These are phyloP conservation scores for Ustilago vetiveriae DNA, from an alignment of 1,284 basidiomycete genomes.

Conservation along the genomic window DNA sequence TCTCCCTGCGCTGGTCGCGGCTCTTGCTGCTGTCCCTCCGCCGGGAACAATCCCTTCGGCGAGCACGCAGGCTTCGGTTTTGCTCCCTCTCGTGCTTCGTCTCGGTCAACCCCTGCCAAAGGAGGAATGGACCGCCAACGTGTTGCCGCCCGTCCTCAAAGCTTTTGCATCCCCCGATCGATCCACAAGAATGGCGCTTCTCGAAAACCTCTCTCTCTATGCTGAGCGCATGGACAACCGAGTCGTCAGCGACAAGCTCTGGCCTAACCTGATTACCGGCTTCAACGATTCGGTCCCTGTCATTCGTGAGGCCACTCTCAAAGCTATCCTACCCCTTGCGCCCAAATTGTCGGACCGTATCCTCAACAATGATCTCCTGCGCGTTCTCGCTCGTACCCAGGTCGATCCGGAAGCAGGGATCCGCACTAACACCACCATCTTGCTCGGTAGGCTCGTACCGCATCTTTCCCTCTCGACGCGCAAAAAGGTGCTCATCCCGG, in stretches of 20 bases:
- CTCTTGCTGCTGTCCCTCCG: conserved; percentile 70
- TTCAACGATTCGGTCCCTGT: conserved; percentile 92
- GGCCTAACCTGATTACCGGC: conserved; percentile 93
- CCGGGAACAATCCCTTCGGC: conserved; percentile 44
- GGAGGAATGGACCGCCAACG: conserved; percentile 47
- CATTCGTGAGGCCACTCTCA: conserved; percentile 92
- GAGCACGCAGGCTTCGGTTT: conserved; percentile 37
- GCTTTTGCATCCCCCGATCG: conserved; percentile 73
- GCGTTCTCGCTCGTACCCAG: conserved; percentile 91
- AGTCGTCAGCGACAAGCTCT: conserved; percentile 85
- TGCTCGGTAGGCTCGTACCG: conserved; percentile 89
- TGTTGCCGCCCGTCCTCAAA: conserved; percentile 55
- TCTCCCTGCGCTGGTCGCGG: conserved; percentile 84
- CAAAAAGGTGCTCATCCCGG: conserved; percentile 92
- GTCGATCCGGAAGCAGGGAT: conserved; percentile 91
- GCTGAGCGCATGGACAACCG: conserved; percentile 86
- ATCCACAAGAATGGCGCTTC: conserved; percentile 89
- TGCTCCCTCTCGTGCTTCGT: conserved; percentile 61
- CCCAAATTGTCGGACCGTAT: conserved; percentile 85
- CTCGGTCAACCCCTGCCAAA: conserved; percentile 52
- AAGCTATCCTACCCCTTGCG: conserved; percentile 83
- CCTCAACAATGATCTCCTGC: conserved; percentile 94
- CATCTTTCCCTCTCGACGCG: conserved; percentile 86
- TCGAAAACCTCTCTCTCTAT: conserved; percentile 86
- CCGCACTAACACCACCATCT: conserved; percentile 95